Percentiles rank a stretch among this genome's conserved stretches.
These are phyloP conservation scores for Corylus avellana DNA, from an alignment of 306 rosid species.

Conservation along the genomic window DNA sequence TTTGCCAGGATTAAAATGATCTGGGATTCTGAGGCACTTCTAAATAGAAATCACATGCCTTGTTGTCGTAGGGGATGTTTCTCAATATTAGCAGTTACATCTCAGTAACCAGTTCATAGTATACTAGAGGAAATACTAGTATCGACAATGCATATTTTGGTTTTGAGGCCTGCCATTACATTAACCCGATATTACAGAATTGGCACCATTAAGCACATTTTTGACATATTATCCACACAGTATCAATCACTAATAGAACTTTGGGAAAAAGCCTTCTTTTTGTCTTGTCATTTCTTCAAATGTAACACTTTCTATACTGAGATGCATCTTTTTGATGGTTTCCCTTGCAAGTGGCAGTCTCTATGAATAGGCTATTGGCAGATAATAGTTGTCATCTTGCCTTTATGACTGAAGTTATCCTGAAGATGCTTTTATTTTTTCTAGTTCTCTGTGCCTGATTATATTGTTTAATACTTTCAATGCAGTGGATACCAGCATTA, in stretches of 20 bases:
- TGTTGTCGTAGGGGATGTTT: constrained; percentile 15
- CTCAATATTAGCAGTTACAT: constrained; percentile 1
- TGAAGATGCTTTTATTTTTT: constrained; percentile 21
- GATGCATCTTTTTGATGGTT: neutral
- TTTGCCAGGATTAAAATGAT: constrained; percentile 27
- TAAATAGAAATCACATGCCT: constrained; percentile 14
- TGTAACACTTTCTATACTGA: neutral
- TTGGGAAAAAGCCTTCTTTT: neutral
- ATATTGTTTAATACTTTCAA: constrained; percentile 22
- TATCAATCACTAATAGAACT: neutral
- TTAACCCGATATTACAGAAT: constrained; percentile 19
- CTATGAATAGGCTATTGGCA: neutral
- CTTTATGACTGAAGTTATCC: neutral
- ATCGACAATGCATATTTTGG: neutral
- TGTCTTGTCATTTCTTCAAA: constrained; percentile 14
- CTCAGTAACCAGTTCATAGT: neutral
- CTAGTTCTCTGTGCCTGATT: constrained; percentile 21
- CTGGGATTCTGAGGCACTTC: constrained; percentile 8
- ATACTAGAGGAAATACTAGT: constrained; percentile 4
- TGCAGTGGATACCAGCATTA: constrained; percentile 33
- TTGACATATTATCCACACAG: constrained; percentile 1
- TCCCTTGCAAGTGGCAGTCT: constrained; percentile 1
- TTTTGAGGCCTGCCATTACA: constrained; percentile 18
- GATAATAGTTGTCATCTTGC: neutral
- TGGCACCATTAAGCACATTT: neutral